A percentile compares a stretch with the other conserved stretches of the same genome.
Evolutionary conservation across 2,329 filamentous ascomycete genomes (phyloP).

Genomic region (Truncatella angustata): DNA sequence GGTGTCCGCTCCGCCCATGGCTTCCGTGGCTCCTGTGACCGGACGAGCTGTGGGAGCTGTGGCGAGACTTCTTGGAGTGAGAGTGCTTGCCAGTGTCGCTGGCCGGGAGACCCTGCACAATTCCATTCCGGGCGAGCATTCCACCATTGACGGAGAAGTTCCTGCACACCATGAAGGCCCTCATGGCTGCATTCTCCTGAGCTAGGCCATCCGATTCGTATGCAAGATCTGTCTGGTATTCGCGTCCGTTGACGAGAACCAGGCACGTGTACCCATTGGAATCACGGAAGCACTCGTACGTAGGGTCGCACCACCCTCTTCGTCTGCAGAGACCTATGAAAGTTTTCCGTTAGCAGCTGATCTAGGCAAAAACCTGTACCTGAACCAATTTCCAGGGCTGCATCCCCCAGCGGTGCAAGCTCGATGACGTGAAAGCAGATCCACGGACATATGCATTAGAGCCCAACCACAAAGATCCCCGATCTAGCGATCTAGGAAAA

Average conservation of each 20-base stretch:
- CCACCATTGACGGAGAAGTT: conserved; percentile 97
- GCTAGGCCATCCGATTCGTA: conserved; percentile 82
- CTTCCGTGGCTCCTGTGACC: conserved; percentile 42
- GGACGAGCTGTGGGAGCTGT: conserved; percentile 43
- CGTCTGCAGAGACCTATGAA: conserved; percentile 84
- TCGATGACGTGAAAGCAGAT: conserved; percentile 25
- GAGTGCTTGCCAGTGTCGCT: conserved; percentile 46
- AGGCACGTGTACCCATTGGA: conserved; percentile 80
- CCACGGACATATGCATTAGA: conserved; percentile 28
- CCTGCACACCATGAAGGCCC: conserved; percentile 94
- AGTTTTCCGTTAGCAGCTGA: conserved; percentile 29
- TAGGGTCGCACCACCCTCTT: conserved; percentile 88
- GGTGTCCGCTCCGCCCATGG: conserved; percentile 52
- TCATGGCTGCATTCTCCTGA: conserved; percentile 91
- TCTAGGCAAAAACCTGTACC: conserved; percentile 20
- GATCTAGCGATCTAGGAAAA: conserved; percentile 9
- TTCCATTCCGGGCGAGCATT: conserved; percentile 72
- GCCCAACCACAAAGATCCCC: conserved; percentile 24
- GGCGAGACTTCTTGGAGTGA: conserved; percentile 46
- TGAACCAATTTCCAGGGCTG: conserved; percentile 20
- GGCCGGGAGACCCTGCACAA: conserved; percentile 64
- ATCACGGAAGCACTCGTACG: conserved; percentile 79
- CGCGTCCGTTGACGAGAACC: conserved; percentile 91
- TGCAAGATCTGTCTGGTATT: conserved; percentile 87
- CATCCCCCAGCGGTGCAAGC: conserved; percentile 29